Percentiles rank a stretch among this genome's conserved stretches.
These are phyloP conservation scores for Tylopilus sp. DNA, from an alignment of 1,284 basidiomycete genomes.

Conservation along the genomic window DNA sequence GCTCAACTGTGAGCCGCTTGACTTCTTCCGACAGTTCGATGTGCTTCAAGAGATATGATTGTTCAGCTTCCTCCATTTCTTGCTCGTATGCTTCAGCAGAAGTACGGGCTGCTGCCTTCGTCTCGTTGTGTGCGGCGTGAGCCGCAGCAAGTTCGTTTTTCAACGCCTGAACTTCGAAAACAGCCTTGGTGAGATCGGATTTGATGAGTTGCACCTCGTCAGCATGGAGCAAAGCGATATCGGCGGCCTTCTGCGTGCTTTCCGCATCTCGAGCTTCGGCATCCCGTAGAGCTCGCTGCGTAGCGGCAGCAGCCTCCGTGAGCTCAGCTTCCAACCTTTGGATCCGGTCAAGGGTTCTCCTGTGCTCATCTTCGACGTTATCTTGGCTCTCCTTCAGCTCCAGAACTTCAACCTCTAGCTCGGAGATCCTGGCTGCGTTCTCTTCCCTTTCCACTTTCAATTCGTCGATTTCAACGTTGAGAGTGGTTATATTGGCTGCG, in stretches of 20 bases:
- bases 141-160: conserved; percentile 46
- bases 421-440: conserved; percentile 67
- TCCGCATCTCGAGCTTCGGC: conserved; percentile 50
- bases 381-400: conserved; percentile 74
- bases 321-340: conserved; percentile 53
- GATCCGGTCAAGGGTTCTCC: conserved; percentile 44
- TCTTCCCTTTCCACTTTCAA: conserved; percentile 72
- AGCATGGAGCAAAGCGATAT: conserved; percentile 44
- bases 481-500: conserved; percentile 41
- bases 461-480: conserved; percentile 51
- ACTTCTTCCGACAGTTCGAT: conserved; percentile 59
- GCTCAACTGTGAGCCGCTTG: conserved; percentile 51
- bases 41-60: conserved; percentile 45
- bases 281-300: conserved; percentile 50
- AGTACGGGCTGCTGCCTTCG: conserved; percentile 42
- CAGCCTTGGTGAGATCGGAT: conserved; percentile 45
- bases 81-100: conserved; percentile 46
- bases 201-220: conserved; percentile 43
- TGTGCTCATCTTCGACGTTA: conserved; percentile 55
- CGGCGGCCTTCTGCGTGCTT: conserved; percentile 40
- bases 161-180: conserved; percentile 44
- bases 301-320: conserved; percentile 44
- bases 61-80: conserved; percentile 50
- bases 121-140: conserved; percentile 45
- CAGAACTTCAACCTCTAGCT: conserved; percentile 75